Evolutionary conservation across 2,329 filamentous ascomycete species (phyloP).

Genomic region (Trichoderma gracile): DNA sequence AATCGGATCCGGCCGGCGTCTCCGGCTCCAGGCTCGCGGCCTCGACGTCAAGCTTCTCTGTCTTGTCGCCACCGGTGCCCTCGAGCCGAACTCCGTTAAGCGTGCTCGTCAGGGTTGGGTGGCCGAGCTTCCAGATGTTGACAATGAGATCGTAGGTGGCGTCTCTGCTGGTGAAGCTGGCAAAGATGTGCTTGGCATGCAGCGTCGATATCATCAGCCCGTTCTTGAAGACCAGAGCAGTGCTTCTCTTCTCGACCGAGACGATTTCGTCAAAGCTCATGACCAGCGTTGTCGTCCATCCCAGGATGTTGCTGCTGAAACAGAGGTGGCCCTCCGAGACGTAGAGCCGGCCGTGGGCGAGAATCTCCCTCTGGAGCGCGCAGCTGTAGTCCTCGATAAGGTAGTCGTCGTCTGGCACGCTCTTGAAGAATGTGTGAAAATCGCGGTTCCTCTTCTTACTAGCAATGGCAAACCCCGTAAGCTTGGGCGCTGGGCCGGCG

Average conservation of each 20-base stretch:
- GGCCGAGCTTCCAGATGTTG: slow-evolving; percentile 97
- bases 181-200: slow-evolving; percentile 93
- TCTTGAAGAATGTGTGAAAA: slow-evolving; percentile 91
- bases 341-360: slow-evolving; percentile 90
- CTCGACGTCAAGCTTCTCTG: slow-evolving; percentile 71
- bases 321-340: slow-evolving; percentile 97
- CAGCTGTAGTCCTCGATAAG: slow-evolving; percentile 98
- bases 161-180: slow-evolving; percentile 90
- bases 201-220: slow-evolving; percentile 95
- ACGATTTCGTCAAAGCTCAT: slow-evolving; percentile 99
- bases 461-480: slow-evolving; percentile 94
- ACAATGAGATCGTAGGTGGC: slow-evolving; percentile 96
- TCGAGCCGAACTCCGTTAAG: slow-evolving; percentile 84
- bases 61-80: slow-evolving; percentile 83
- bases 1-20: slow-evolving; percentile 56
- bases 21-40: slow-evolving; percentile 39
- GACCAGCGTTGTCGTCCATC: slow-evolving; percentile 95
- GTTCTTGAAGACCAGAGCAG: slow-evolving; percentile 93
- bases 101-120: slow-evolving; percentile 87
- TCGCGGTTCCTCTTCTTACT: slow-evolving; percentile 95
- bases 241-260: slow-evolving; percentile 94
- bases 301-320: slow-evolving; percentile 98
- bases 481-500: slow-evolving; percentile 60
- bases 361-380: slow-evolving; percentile 90
- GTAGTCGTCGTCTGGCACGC: slow-evolving; percentile 96